Conservation (phyloP, 148 eudicot genomes). For the Dysphania ambrosioides region DNA sequence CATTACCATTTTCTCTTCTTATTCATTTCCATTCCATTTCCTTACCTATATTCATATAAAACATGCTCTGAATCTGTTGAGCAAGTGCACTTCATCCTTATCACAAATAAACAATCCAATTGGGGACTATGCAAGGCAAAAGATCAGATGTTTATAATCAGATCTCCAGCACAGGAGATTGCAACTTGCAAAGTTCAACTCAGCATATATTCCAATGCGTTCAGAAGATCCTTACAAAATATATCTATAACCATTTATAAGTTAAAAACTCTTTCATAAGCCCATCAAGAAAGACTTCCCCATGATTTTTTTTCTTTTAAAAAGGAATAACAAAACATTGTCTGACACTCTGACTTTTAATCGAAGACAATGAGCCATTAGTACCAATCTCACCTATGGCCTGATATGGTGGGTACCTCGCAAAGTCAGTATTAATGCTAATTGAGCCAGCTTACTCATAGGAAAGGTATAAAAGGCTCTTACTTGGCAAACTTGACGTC, state of each 20-base stretch:
- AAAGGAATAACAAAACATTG: neutral
- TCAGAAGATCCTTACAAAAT: neutral
- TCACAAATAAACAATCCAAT: neutral
- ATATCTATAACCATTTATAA: neutral
- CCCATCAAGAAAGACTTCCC: neutral
- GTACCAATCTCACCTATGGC: neutral
- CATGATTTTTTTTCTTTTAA: neutral
- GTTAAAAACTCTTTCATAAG: neutral
- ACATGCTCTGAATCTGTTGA: neutral
- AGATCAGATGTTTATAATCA: neutral
- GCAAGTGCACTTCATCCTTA: neutral
- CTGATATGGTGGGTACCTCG: neutral
- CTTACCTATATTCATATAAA: too few species aligned
- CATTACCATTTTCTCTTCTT: too few species aligned
- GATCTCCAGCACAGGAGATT: neutral
- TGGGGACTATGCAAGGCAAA: neutral
- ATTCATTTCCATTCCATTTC: too few species aligned
- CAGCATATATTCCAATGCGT: neutral
- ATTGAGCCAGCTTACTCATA: conserved; percentile 18
- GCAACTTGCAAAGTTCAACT: neutral
- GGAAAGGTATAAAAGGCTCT: conserved; percentile 30
- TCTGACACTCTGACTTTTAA: neutral
- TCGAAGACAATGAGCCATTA: neutral
- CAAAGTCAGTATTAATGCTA: neutral
- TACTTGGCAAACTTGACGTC: conserved; percentile 18